Conservation (phyloP, 345 rosid species). For the Brassica napus region DNA sequence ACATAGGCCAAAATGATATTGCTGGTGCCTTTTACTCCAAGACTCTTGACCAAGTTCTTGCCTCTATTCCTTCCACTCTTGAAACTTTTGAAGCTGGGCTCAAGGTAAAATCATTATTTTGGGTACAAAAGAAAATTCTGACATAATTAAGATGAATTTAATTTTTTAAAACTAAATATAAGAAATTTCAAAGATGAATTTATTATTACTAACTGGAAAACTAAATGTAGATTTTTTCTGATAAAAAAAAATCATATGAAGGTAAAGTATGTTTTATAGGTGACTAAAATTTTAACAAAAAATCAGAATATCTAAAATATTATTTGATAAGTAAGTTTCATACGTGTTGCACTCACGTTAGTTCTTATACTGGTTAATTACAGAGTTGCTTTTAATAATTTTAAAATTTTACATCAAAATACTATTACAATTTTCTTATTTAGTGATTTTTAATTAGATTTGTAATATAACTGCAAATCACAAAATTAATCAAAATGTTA, state of each 20-base stretch:
- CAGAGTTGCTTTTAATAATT: not conserved
- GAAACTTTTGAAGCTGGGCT: slow-evolving; percentile 71
- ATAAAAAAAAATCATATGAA: not conserved
- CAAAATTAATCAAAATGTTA: too few relatives aligned
- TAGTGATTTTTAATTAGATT: too few relatives aligned
- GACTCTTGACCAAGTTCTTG: slow-evolving; percentile 76
- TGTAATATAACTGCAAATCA: too few relatives aligned
- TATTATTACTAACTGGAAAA: not conserved
- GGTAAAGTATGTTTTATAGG: not conserved
- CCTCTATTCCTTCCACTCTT: slow-evolving; percentile 66
- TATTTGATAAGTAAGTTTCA: not conserved
- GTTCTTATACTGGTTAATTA: not conserved
- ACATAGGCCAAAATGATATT: slow-evolving; percentile 94
- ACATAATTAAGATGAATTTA: not conserved
- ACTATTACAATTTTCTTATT: not conserved
- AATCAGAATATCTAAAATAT: not conserved
- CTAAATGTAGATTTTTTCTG: not conserved
- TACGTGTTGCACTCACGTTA: not conserved
- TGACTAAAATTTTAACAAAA: not conserved
- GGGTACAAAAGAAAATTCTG: not conserved
- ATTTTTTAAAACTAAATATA: not conserved
- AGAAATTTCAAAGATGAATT: not conserved
- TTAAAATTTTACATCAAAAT: too few relatives aligned
- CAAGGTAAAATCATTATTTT: slow-evolving; percentile 40
- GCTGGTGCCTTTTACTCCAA: slow-evolving; percentile 96